Conservation (phyloP, 148 eudicot genomes). For the Pouteria glomerata region DNA sequence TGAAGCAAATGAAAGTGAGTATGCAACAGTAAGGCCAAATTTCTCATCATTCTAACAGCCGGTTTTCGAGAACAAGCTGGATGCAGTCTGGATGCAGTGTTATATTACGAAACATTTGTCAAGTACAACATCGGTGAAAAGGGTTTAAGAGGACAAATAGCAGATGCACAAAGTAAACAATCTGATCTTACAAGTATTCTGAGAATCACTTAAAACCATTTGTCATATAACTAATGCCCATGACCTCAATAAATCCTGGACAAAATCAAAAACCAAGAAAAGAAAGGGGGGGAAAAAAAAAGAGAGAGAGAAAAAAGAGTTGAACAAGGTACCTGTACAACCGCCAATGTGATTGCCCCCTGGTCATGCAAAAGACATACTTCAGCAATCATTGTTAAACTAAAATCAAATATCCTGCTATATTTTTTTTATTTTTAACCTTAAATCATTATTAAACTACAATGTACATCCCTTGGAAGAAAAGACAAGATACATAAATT, state of each 20-base stretch:
- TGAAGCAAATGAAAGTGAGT: too few relatives aligned
- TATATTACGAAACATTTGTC: too few relatives aligned
- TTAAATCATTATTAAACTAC: too few relatives aligned
- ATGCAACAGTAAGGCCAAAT: background rate
- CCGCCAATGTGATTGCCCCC: constrained; percentile 91
- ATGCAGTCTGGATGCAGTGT: too few relatives aligned
- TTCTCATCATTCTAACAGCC: too few relatives aligned
- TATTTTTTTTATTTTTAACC: too few relatives aligned
- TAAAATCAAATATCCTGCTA: background rate
- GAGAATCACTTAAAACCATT: background rate
- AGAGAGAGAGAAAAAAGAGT: background rate
- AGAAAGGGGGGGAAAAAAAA: too few relatives aligned
- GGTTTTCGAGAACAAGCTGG: too few relatives aligned
- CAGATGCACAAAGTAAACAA: background rate
- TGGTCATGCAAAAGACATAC: constrained; percentile 21
- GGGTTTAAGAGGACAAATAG: too few relatives aligned
- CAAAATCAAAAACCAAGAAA: background rate
- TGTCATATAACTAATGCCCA: background rate
- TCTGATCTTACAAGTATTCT: background rate
- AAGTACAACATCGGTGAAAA: too few relatives aligned
- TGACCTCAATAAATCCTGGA: constrained; percentile 3
- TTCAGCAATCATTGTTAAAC: constrained; percentile 5
- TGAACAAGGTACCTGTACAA: constrained; percentile 69
- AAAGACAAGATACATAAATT: too few relatives aligned
- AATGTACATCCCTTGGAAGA: too few relatives aligned